Conservation (phyloP, 176 grass and related monocot species). For the Carex kokanica region DNA sequence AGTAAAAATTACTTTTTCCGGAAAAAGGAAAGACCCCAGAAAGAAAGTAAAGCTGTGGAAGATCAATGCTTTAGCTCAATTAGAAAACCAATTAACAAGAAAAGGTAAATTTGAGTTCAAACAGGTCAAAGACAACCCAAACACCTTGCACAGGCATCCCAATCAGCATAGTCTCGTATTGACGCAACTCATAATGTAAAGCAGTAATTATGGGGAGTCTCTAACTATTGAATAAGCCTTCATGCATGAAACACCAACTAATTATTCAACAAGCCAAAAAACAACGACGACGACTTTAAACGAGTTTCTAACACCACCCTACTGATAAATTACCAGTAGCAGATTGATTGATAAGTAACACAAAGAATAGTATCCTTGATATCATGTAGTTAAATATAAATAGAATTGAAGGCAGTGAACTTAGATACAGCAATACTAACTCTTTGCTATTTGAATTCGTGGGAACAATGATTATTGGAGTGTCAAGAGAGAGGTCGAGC, state of each 20-base stretch:
- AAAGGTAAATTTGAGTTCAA: not conserved
- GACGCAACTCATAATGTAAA: not conserved
- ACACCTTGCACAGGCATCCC: not conserved
- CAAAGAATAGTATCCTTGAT: not conserved
- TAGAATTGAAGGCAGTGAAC: not conserved
- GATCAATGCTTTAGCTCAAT: not conserved
- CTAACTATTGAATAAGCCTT: not conserved
- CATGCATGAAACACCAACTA: not conserved
- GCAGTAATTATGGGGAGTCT: not conserved
- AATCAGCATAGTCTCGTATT: not conserved
- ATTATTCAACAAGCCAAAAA: not conserved
- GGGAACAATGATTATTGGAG: conserved; percentile 90
- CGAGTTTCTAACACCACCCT: not conserved
- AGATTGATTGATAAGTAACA: not conserved
- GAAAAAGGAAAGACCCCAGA: not conserved
- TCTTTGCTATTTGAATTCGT: conserved; percentile 84
- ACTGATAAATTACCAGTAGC: not conserved
- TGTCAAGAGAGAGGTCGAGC: conserved; percentile 87
- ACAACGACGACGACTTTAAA: not conserved
- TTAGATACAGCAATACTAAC: conserved; percentile 37
- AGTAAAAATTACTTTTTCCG: not conserved
- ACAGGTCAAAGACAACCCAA: not conserved
- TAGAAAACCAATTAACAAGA: conserved; percentile 17
- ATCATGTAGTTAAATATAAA: not conserved
- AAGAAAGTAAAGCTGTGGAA: not conserved